Evolutionary conservation across 1,139 yeast species (phyloP).

Genomic region (Geotrichum cucujoidarum): DNA sequence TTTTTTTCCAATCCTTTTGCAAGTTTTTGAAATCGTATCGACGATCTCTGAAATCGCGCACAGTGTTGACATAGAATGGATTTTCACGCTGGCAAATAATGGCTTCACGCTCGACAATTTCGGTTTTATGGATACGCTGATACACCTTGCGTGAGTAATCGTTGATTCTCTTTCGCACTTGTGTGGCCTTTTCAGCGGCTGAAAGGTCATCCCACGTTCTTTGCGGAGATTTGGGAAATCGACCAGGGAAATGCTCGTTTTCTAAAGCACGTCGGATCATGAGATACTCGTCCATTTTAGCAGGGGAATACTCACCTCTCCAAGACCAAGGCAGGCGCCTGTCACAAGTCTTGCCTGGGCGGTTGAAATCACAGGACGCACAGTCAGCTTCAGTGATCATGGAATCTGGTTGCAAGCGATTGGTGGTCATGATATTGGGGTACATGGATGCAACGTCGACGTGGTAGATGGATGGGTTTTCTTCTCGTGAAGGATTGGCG

Average conservation of each 20-base stretch:
- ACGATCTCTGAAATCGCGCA: conserved; percentile 89
- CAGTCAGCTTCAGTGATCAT: conserved; percentile 94
- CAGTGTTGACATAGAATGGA: conserved; percentile 94
- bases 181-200: conserved; percentile 70
- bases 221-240: conserved; percentile 45
- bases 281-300: conserved; percentile 84
- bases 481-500: conserved; percentile 59
- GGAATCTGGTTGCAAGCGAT: conserved; percentile 95
- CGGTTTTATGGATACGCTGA: conserved; percentile 73
- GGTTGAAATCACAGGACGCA: conserved; percentile 94
- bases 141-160: conserved; percentile 85
- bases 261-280: conserved; percentile 84
- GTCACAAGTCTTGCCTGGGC: conserved; percentile 93
- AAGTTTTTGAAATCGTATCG: conserved; percentile 92
- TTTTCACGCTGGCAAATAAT: conserved; percentile 96
- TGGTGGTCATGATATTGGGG: conserved; percentile 97
- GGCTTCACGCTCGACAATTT: conserved; percentile 84
- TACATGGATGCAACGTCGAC: conserved; percentile 99
- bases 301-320: conserved; percentile 95
- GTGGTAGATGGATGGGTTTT: conserved; percentile 85
- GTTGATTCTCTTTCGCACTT: conserved; percentile 70
- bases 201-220: conserved; percentile 62
- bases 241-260: conserved; percentile 64
- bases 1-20: conserved; percentile 92
- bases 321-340: conserved; percentile 93